Evolutionary conservation across 352 stramenopile species (phyloP).

Genomic region (Blastocystis sp.): DNA sequence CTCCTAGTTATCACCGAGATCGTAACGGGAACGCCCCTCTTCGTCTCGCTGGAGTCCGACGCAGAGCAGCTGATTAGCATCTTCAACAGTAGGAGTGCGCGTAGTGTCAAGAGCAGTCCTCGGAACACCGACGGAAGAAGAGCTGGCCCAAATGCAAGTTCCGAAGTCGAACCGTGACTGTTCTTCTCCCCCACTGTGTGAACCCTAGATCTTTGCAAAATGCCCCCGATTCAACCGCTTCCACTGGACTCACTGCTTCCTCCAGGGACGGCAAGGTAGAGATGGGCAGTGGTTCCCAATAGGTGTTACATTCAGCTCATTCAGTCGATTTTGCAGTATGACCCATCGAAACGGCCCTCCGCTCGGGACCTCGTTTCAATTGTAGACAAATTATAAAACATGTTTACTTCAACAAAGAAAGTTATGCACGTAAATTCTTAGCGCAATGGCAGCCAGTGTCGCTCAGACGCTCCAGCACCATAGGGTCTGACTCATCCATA

Average conservation of each 20-base stretch:
- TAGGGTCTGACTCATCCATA: not conserved
- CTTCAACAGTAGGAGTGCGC: not conserved
- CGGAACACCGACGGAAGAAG: conserved; percentile 5
- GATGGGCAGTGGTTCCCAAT: not conserved
- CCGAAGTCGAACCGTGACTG: not conserved
- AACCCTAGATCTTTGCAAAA: not conserved
- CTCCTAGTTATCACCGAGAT: conserved; percentile 21
- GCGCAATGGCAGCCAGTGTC: conserved; percentile 2
- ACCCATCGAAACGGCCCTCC: conserved; percentile 28
- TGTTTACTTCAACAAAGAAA: not conserved
- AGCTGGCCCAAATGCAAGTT: conserved; percentile 49
- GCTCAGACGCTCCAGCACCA: not conserved
- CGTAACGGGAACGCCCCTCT: conserved; percentile 2
- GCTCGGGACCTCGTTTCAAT: not conserved
- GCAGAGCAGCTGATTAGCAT: conserved; percentile 46
- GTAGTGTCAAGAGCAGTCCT: not conserved
- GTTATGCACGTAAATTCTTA: not conserved
- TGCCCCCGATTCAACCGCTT: not conserved
- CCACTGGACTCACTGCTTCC: conserved; percentile 22
- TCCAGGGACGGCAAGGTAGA: not conserved
- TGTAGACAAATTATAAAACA: not conserved
- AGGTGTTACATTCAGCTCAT: not conserved
- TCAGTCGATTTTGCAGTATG: not conserved
- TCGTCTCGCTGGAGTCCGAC: conserved; percentile 30
- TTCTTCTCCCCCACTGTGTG: not conserved